A percentile compares a stretch with the other conserved stretches of the same genome.
phyloP scores from a whole-genome alignment of 2,329 filamentous ascomycete genomes.

The Verticillium dahliae region DNA sequence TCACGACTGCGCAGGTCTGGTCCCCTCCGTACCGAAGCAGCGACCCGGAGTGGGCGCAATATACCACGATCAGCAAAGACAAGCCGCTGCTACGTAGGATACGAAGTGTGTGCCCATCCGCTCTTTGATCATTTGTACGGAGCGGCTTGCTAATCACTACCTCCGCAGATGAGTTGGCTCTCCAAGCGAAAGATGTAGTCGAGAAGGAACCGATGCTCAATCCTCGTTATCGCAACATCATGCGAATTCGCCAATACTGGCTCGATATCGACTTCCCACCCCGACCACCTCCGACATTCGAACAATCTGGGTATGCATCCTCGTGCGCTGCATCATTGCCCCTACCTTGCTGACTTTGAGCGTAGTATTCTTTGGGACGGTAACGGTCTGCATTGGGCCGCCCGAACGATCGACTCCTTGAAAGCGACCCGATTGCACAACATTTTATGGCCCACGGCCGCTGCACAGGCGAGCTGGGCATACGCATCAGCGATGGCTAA shows the following conservation, averaged over 20 bases:
- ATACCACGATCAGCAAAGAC: conserved; percentile 52
- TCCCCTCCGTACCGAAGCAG: conserved; percentile 44
- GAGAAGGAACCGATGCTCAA: conserved; percentile 34
- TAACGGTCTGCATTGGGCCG: conserved; percentile 40
- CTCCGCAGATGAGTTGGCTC: conserved; percentile 35
- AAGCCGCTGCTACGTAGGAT: conserved; percentile 38
- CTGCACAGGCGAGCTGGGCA: conserved; percentile 44
- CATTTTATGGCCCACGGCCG: conserved; percentile 46
- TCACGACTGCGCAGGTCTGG: conserved; percentile 43
- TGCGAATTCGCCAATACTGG: conserved; percentile 47
- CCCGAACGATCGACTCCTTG: conserved; percentile 39
- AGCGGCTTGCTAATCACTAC: conserved; percentile 11
- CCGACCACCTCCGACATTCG: conserved; percentile 51
- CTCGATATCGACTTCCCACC: conserved; percentile 55
- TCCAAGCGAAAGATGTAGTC: conserved; percentile 33
- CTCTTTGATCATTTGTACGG: neutral
- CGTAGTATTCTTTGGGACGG: conserved; percentile 42
- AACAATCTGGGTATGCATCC: conserved; percentile 49
- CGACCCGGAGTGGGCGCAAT: conserved; percentile 59
- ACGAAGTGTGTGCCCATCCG: conserved; percentile 2
- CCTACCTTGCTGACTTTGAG: no score
- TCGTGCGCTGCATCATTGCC: neutral
- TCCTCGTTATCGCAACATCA: conserved; percentile 36
- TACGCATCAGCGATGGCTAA: conserved; percentile 41
- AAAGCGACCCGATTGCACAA: conserved; percentile 37